Percentiles rank a stretch among this genome's conserved stretches.
Evolutionary conservation across 257 asterid species (phyloP).

Genomic region (Solanum piurae): DNA sequence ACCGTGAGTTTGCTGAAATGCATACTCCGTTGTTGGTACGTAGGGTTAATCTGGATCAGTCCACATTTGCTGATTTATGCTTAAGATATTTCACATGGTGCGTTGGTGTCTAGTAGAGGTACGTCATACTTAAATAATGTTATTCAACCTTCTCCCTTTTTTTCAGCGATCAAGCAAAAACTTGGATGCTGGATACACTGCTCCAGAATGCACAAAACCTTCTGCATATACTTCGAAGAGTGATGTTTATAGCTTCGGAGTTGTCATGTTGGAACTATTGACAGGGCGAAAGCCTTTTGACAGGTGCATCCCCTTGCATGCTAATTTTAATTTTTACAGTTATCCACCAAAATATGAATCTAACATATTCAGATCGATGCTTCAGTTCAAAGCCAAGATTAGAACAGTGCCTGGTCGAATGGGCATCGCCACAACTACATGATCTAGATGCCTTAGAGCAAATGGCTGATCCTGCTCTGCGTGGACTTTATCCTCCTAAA

Average conservation of each 20-base stretch:
- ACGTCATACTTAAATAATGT: background rate
- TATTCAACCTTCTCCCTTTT: background rate
- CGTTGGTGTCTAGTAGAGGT: background rate
- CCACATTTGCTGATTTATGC: background rate
- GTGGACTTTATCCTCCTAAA: conserved; percentile 44
- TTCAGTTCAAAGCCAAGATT: conserved; percentile 33
- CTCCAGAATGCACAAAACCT: conserved; percentile 46
- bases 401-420: conserved; percentile 38
- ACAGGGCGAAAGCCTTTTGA: conserved; percentile 51
- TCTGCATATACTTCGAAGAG: conserved; percentile 31
- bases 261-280: conserved; percentile 49
- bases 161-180: conserved; percentile 10
- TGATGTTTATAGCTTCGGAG: conserved; percentile 55
- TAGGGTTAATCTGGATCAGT: background rate
- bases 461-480: conserved; percentile 48
- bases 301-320: conserved; percentile 19
- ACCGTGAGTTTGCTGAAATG: background rate
- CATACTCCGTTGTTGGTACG: background rate
- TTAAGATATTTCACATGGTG: background rate
- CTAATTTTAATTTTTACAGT: background rate
- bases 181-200: conserved; percentile 31
- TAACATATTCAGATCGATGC: background rate
- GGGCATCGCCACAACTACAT: conserved; percentile 58
- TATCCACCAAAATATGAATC: background rate
- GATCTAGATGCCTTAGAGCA: conserved; percentile 44